Evolutionary conservation across 2,329 filamentous ascomycete genomes (phyloP), one percentile per base, ranked within the genome.

Genomic region (Xylariomycetidae sp.): DNA sequence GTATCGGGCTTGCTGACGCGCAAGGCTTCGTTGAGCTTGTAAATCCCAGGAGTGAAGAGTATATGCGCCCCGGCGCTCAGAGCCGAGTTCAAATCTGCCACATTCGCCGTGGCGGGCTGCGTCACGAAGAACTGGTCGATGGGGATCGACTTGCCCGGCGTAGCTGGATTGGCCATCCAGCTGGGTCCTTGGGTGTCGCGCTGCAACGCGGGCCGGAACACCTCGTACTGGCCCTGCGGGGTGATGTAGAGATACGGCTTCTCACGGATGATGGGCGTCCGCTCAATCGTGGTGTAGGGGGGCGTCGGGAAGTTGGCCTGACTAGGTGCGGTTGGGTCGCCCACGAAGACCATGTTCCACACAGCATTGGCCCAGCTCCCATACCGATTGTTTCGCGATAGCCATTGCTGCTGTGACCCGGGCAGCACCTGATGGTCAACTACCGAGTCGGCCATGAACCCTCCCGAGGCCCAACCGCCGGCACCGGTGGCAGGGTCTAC

Each of bases 331-430:
- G 46, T 44, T 4, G 37, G 31, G 15, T 55, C 53, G 5, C 54
- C 54, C 6, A 57, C 49, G 15, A 57, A 57, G 6, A 57, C 54
- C 54, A 57, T 57, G 17, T 57, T 57, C 54, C 54, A 57, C 2
- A 57, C 54, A 10, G 44, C 54, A 22, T 57, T 57, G 1, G 53
- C 49, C 54, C 54, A 57, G 29, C 45, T 53, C 7, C 53, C 54
- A 26, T 56, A 57, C 37, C 29, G 46, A 16, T 53, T 54, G 35
- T 57, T 57, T 12, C 54, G 48, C 10, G 54, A 57, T 10, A 57
- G 35, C 54, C 54, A 57, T 35, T 57, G 54, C 40, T 57, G 54
- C 34, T 57, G 54, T 13, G 54, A 57, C 10, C 54, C 54, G 10
- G 54, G 54, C 10, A 57, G 47, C 15, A 57, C 48, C 25, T 49